Evolutionary conservation across 495 filamentous ascomycete species (phyloP).

Genomic region (Penicillium odoratum): DNA sequence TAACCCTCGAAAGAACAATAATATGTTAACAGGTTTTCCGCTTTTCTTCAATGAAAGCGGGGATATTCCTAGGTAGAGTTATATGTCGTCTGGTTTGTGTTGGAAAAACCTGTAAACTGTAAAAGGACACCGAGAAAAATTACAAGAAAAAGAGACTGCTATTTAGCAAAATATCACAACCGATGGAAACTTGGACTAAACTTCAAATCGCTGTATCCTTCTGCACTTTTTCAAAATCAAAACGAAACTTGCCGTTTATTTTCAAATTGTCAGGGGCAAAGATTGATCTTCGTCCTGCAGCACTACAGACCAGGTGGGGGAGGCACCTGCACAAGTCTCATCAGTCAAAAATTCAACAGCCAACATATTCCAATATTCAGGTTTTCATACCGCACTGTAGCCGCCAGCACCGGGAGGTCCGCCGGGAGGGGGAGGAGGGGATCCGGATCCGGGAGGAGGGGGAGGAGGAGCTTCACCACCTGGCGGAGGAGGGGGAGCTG

Average conservation of each 20-base stretch:
- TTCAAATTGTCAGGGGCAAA: not conserved
- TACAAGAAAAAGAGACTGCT: constrained; percentile 11
- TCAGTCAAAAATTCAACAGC: not conserved
- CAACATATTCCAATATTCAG: not conserved
- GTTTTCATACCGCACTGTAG: constrained; percentile 63
- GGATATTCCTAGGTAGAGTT: not conserved
- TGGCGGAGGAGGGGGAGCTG: constrained; percentile 61
- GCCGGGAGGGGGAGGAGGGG: constrained; percentile 60
- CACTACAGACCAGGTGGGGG: constrained; percentile 52
- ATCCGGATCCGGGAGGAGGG: constrained; percentile 58
- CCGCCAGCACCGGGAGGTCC: constrained; percentile 43
- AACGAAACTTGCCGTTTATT: constrained; percentile 10
- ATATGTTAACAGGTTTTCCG: not conserved
- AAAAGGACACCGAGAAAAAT: constrained; percentile 3
- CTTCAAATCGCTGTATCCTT: constrained; percentile 9
- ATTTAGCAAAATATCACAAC: constrained; percentile 14
- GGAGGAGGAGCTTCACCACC: constrained; percentile 67
- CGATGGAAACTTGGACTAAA: constrained; percentile 12
- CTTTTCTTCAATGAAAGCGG: not conserved
- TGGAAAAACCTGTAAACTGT: constrained; percentile 1
- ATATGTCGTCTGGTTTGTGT: not conserved
- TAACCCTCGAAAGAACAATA: not conserved
- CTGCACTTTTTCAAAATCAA: constrained; percentile 5
- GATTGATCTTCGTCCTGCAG: not conserved
- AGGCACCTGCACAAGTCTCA: constrained; percentile 38